Evolutionary conservation across 2,329 filamentous ascomycete species (phyloP).

Genomic region (Aureobasidium vineae): DNA sequence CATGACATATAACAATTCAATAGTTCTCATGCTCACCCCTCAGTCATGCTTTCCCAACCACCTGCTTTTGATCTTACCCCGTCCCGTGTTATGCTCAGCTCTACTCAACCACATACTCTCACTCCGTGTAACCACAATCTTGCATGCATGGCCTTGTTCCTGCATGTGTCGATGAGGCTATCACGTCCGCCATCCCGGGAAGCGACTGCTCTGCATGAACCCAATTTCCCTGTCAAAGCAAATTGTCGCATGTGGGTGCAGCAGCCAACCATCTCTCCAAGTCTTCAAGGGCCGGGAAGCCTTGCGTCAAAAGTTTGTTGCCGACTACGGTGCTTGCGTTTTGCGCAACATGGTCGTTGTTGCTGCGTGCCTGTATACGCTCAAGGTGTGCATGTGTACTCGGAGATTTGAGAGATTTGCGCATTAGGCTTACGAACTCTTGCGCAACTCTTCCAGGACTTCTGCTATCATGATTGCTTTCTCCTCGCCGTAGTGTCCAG

Average conservation of each 20-base stretch:
- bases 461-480: constrained; percentile 12
- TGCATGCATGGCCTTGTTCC: constrained; percentile 8
- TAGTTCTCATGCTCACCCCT: too few relatives aligned
- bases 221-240: constrained; percentile 6
- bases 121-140: constrained; percentile 6
- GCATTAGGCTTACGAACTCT: background rate
- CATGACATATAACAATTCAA: background rate
- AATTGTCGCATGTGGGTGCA: background rate
- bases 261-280: background rate
- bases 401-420: background rate
- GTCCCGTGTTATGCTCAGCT: background rate
- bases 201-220: constrained; percentile 1
- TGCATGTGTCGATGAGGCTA: background rate
- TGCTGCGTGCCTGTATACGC: too few relatives aligned
- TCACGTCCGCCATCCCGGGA: background rate
- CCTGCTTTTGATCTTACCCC: background rate
- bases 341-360: background rate
- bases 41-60: constrained; percentile 17
- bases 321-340: background rate
- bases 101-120: background rate
- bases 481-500: constrained; percentile 13
- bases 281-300: background rate
- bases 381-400: background rate
- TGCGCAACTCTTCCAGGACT: constrained; percentile 6
- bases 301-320: background rate